A percentile compares a stretch with the other conserved stretches of the same genome.
Conservation (phyloP, 1,284 basidiomycete genomes). For the Fomes fomentarius region DNA sequence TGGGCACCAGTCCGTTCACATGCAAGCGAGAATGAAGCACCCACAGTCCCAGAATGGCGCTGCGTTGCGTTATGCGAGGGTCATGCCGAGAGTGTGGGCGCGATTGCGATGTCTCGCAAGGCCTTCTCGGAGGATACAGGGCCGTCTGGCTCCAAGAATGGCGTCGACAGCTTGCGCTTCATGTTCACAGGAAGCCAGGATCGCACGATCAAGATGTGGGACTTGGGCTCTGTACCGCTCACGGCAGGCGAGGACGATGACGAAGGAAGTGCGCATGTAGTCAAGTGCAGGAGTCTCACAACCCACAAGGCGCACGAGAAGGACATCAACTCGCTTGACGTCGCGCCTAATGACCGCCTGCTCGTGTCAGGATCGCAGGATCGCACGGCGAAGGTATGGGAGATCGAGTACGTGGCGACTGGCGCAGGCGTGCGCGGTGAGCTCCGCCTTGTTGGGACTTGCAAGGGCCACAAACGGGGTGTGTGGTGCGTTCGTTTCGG, state of each 20-base stretch:
- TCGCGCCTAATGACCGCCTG: slow-evolving; percentile 88
- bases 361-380: slow-evolving; percentile 97
- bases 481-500: slow-evolving; percentile 96
- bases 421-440: slow-evolving; percentile 60
- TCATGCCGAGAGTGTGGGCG: slow-evolving; percentile 93
- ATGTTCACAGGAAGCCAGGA: slow-evolving; percentile 96
- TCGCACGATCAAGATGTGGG: slow-evolving; percentile 99
- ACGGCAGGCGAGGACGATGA: slow-evolving; percentile 27
- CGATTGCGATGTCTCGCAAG: slow-evolving; percentile 77
- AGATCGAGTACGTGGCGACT: slow-evolving; percentile 62
- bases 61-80: slow-evolving; percentile 92
- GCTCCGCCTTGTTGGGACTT: slow-evolving; percentile 82
- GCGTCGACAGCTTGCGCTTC: slow-evolving; percentile 49
- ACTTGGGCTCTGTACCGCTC: slow-evolving; percentile 61
- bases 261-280: slow-evolving; percentile 8
- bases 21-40: slow-evolving; percentile 13
- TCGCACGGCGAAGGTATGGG: slow-evolving; percentile 90
- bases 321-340: slow-evolving; percentile 96
- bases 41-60: slow-evolving; percentile 59
- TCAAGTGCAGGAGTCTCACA: slow-evolving; percentile 77
- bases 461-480: slow-evolving; percentile 95
- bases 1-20: slow-evolving; percentile 62
- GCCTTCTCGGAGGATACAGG: slow-evolving; percentile 28
- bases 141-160: slow-evolving; percentile 10
- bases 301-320: slow-evolving; percentile 97